Base-by-base conservation (phyloP, 2,329 filamentous ascomycete species). In the Fusarium duplospermum region DNA sequence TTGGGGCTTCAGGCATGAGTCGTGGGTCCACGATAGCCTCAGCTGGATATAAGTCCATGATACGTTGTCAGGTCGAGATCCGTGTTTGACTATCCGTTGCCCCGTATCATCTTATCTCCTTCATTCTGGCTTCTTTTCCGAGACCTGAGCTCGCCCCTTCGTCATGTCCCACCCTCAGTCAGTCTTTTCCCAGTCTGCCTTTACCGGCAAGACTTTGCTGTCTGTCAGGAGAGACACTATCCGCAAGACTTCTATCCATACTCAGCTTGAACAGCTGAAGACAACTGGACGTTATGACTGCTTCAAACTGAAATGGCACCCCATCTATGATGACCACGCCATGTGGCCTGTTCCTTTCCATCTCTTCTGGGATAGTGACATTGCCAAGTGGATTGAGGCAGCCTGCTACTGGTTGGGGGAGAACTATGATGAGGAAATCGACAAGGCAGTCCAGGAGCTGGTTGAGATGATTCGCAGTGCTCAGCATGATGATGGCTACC, bases 331-430 rank as follows among this genome's bases (percentile, higher is more conserved):
- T 16, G 85, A 90, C 57, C 79, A 84, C 60, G 84, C 85, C 1
- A 75, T 74, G 70, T 90, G 87, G 87, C 89, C 89, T 1, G 84
- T 90, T 1, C 88, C 89, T 0, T 87, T 88, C 24, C 88, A 89
- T 72, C 80, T 89, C 1, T 91, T 91, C 76, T 91, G 89, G 89
- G 89, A 91, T 74, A 84, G 83, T 73, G 64, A 66, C 11, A 52
- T 89, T 22, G 89, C 85, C 13, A 91, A 91, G 79, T 91, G 89
- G 88, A 89, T 91, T 60, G 90, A 92, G 79, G 89, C 87, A 0
- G 89, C 89, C 4, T 90, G 88, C 70, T 91, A 91, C 71, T 86
- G 89, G 72, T 80, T 89, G 10, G 76, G 74, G 31, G 79, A 83
- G 18, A 38, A 63, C 8, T 63, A 67, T 22, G 42, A 67, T 27